Evolutionary conservation across 179 eudicot genomes (phyloP), one percentile per base, ranked within the genome.

Genomic region (Vitellaria paradoxa): DNA sequence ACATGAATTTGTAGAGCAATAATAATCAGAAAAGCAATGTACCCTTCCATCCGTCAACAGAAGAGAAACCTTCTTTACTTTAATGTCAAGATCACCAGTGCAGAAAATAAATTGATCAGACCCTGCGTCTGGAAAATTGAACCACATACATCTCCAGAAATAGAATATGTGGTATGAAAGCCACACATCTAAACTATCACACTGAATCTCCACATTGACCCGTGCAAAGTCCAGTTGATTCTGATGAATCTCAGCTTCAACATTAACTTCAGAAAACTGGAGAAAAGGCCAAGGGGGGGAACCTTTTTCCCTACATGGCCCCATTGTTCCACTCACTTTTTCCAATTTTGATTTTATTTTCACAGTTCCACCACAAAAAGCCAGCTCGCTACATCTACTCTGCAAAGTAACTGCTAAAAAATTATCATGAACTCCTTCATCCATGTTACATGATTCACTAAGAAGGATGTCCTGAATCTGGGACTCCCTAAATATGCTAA

Each of bases 21-120:
- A n/a, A n/a, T n/a, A n/a, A 30, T 30, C 37, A 30, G 18, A 53
- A 13, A 20, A 66, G 73, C 20, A 67, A 73, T 84, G 71, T 87
- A 96, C 99, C 99, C 93, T 89, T 87, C 93, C 94, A 84, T 96
- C 99, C 5, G 88, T 91, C 70, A 94, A 82, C 76, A 94, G 84
- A 76, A 96, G 76, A 47, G 99, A 94, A 49, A 85, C 77, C 82
- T 89, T 96, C 78, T 86, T 83, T 9, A 91, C 78, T 65, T 88
- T 86, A 69, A 91, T 40, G 26, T 79, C 81, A 45, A 96, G 73
- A 78, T 91, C 88, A 70, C 86, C 20, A 79, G 63, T 70, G 47
- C 77, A 77, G 72, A 81, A 74, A 42, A 77, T 68, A 62, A 78
- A 71, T 14, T 84, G 86, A 45, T 85, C 74, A 40, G 89, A 60